Percentiles rank a stretch among this genome's conserved stretches.
Evolutionary conservation across 352 stramenopile species (phyloP).

Genomic region (Plasmopara muralis): DNA sequence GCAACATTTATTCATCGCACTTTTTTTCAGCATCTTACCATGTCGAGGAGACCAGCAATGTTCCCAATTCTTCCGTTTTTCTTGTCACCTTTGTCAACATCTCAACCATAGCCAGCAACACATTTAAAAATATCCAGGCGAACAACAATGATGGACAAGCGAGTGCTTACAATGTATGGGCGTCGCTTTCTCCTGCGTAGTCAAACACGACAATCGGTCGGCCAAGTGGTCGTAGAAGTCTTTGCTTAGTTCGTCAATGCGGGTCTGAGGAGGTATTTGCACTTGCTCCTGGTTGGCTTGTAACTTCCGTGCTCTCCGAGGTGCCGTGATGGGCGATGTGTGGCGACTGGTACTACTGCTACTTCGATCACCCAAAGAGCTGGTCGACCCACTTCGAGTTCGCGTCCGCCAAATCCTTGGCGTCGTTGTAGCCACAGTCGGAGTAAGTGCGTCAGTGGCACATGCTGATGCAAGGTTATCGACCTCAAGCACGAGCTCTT

Average conservation of each 20-base stretch:
- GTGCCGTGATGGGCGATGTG: conserved; percentile 25
- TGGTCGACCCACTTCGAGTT: conserved; percentile 40
- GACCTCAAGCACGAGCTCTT: conserved; percentile 41
- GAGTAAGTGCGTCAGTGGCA: conserved; percentile 16
- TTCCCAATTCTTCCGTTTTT: conserved; percentile 18
- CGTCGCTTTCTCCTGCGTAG: conserved; percentile 11
- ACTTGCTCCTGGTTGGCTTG: conserved; percentile 65
- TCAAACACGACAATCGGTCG: conserved; percentile 34
- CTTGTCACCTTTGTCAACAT: conserved; percentile 13
- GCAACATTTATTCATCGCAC: background rate
- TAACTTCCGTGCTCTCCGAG: conserved; percentile 30
- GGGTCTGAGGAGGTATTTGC: conserved; percentile 44
- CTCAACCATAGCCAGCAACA: background rate
- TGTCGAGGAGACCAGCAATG: conserved; percentile 32
- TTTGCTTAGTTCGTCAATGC: conserved; percentile 49
- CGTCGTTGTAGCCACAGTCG: conserved; percentile 23
- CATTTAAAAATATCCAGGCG: background rate
- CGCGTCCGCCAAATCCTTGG: conserved; percentile 42
- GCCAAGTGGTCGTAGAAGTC: conserved; percentile 61
- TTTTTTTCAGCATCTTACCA: conserved; percentile 27
- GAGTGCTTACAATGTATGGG: conserved; percentile 9
- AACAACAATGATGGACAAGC: background rate
- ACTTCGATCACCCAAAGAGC: conserved; percentile 30
- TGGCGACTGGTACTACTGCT: conserved; percentile 33
- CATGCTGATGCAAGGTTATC: conserved; percentile 13